phyloP scores from a whole-genome alignment of 2,329 filamentous ascomycete genomes.

The Aspergillus fischeri region DNA sequence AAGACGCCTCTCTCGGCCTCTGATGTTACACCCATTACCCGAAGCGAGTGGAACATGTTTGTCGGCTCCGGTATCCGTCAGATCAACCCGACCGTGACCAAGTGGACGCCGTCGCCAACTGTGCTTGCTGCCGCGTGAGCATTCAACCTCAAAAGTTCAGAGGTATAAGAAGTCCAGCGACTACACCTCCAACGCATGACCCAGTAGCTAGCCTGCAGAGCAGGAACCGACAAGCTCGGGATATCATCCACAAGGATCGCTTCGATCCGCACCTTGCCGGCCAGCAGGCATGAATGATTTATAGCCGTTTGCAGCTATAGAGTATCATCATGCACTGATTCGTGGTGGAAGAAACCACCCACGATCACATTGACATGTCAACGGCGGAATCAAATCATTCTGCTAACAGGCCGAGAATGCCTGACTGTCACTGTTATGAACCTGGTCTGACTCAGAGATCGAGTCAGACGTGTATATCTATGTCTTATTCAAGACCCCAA shows the following conservation, averaged over 20 bases:
- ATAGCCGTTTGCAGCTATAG: neutral
- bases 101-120: slow-evolving; percentile 35
- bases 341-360: neutral
- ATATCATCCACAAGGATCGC: neutral
- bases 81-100: slow-evolving; percentile 30
- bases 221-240: neutral
- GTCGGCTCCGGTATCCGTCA: slow-evolving; percentile 28
- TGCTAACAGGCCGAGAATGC: neutral
- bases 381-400: neutral
- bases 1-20: slow-evolving; percentile 41
- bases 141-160: neutral
- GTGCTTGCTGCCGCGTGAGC: slow-evolving; percentile 28
- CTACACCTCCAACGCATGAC: neutral
- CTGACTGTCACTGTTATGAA: neutral
- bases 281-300: neutral
- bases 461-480: neutral
- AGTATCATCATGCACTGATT: neutral
- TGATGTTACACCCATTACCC: slow-evolving; percentile 41
- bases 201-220: neutral
- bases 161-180: neutral
- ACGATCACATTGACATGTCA: neutral
- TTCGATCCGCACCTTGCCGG: neutral
- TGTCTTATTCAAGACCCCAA: neutral
- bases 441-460: neutral
- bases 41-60: slow-evolving; percentile 41